Percentiles rank a stretch among this genome's conserved stretches.
Evolutionary conservation across 2,329 filamentous ascomycete genomes (phyloP).

Genomic region (Kalaharituber pfeilii): DNA sequence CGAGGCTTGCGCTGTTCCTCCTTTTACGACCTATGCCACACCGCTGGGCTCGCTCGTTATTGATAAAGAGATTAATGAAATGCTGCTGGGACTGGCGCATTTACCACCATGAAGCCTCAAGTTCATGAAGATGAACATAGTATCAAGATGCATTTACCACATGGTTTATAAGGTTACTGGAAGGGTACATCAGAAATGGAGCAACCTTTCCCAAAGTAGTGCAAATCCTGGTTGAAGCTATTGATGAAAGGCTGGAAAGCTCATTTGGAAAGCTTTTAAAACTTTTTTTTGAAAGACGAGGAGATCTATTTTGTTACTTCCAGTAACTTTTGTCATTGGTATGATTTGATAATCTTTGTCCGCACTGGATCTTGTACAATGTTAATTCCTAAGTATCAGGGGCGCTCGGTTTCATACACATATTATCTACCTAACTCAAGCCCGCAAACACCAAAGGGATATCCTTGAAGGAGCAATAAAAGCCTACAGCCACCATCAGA

Average conservation of each 20-base stretch:
- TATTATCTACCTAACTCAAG: constrained; percentile 45
- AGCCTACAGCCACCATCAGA: constrained; percentile 28
- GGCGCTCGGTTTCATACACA: constrained; percentile 68
- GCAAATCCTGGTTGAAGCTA: constrained; percentile 72
- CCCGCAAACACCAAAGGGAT: constrained; percentile 25
- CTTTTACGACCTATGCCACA: constrained; percentile 52
- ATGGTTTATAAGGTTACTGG: constrained; percentile 59
- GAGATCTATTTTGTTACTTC: constrained; percentile 71
- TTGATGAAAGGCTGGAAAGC: constrained; percentile 47
- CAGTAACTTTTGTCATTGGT: constrained; percentile 95
- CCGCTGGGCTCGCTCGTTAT: constrained; percentile 54
- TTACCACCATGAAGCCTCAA: constrained; percentile 44
- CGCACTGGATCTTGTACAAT: no score
- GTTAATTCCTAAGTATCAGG: no score
- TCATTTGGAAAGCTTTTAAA: constrained; percentile 52
- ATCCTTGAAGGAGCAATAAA: constrained; percentile 19
- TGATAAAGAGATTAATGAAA: constrained; percentile 38
- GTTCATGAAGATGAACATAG: constrained; percentile 77
- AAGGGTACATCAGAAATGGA: constrained; percentile 34
- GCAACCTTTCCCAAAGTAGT: constrained; percentile 55
- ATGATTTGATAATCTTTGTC: no score
- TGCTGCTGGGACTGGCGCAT: constrained; percentile 33
- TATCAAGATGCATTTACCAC: constrained; percentile 90
- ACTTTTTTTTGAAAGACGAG: constrained; percentile 57
- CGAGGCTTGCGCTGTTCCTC: constrained; percentile 56